Evolutionary conservation across 148 eudicot genomes (phyloP).

Genomic region (Rhododendron henanense): DNA sequence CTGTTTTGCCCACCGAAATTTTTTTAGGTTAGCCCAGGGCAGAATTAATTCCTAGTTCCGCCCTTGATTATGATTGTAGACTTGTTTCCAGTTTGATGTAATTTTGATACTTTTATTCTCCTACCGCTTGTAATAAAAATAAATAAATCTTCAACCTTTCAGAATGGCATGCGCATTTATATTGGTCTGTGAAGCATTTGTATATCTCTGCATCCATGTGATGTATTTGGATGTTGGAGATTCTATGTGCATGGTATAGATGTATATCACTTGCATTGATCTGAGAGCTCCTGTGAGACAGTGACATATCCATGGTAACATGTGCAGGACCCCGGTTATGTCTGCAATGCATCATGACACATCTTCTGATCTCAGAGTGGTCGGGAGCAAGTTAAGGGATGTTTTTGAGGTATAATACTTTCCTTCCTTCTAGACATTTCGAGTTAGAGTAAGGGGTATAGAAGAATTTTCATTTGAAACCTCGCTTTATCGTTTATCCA

Average conservation of each 20-base stretch:
- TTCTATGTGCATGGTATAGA: neutral
- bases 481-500: neutral
- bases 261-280: neutral
- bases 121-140: too few relatives aligned
- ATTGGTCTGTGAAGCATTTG: neutral
- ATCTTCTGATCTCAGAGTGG: constrained; percentile 75
- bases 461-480: neutral
- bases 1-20: too few relatives aligned
- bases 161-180: neutral
- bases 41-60: too few relatives aligned
- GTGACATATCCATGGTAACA: constrained; percentile 5
- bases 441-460: neutral
- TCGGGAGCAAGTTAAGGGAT: constrained; percentile 70
- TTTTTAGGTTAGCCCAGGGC: too few relatives aligned
- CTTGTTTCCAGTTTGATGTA: too few relatives aligned
- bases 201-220: neutral
- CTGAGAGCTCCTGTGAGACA: neutral
- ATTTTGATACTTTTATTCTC: too few relatives aligned
- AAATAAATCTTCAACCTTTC: neutral
- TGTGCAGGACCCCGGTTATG: constrained; percentile 81
- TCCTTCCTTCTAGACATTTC: neutral
- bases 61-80: too few relatives aligned
- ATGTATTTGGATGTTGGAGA: neutral
- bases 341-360: constrained; percentile 91
- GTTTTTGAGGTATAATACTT: constrained; percentile 56